Evolutionary conservation across 2,329 filamentous ascomycete species (phyloP).

Genomic region (Cordyceps sp.): DNA sequence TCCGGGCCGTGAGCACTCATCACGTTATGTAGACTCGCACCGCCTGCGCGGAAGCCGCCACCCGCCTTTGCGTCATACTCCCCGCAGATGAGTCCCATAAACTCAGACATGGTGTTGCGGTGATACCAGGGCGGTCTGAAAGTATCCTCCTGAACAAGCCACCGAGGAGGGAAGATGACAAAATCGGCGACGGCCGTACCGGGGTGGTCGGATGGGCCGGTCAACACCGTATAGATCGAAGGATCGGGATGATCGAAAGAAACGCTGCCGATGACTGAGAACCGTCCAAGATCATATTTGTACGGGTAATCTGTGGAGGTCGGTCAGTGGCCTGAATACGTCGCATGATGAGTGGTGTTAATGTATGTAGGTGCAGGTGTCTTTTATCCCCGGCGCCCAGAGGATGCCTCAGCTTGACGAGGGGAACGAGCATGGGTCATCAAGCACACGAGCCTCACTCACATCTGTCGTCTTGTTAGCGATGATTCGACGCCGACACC

Average conservation of each 20-base stretch:
- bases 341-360: no score
- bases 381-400: no score
- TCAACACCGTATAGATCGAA: conserved; percentile 58
- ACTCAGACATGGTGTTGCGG: conserved; percentile 51
- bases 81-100: conserved; percentile 43
- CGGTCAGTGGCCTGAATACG: no score
- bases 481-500: neutral
- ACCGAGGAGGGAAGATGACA: conserved; percentile 56
- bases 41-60: conserved; percentile 39
- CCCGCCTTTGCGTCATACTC: conserved; percentile 45
- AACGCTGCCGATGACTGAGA: conserved; percentile 57
- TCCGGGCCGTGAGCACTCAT: conserved; percentile 54
- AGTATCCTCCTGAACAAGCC: conserved; percentile 53
- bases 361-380: no score
- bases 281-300: conserved; percentile 68
- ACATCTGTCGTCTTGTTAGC: neutral
- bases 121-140: conserved; percentile 63
- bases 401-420: no score
- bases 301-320: conserved; percentile 41
- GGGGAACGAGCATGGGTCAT: no score
- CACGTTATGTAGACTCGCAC: conserved; percentile 48
- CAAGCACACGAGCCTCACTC: no score
- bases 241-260: conserved; percentile 68
- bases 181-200: conserved; percentile 56
- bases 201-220: conserved; percentile 39